phyloP scores from a whole-genome alignment of 495 filamentous ascomycete genomes.

The Penicillium flavigenum region DNA sequence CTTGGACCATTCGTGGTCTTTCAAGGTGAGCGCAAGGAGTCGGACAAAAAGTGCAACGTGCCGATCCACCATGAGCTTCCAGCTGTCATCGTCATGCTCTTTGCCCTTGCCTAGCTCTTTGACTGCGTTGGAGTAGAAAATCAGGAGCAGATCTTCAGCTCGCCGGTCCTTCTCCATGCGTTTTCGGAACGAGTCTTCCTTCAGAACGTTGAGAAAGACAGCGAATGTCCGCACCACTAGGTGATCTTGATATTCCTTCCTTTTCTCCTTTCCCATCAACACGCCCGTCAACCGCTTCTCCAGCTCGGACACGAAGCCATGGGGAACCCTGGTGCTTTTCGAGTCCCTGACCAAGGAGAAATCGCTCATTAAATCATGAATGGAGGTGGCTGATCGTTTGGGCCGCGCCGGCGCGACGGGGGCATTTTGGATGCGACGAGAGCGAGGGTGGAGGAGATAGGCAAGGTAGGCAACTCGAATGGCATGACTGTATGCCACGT shows the following conservation, averaged over 20 bases:
- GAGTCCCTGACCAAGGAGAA: constrained; percentile 73
- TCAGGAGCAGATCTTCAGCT: constrained; percentile 84
- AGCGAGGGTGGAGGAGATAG: constrained; percentile 88
- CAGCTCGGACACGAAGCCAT: constrained; percentile 70
- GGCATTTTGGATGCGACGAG: constrained; percentile 82
- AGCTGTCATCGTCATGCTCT: constrained; percentile 77
- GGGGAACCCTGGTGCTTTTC: constrained; percentile 75
- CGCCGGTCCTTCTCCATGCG: constrained; percentile 90
- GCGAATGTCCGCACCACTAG: constrained; percentile 78
- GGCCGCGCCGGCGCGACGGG: constrained; percentile 59
- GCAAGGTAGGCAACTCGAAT: constrained; percentile 88
- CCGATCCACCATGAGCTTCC: constrained; percentile 90
- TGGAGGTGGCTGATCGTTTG: constrained; percentile 66
- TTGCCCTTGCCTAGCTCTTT: constrained; percentile 85
- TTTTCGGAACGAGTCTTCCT: constrained; percentile 67
- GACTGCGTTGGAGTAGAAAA: constrained; percentile 85
- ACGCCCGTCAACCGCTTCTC: constrained; percentile 68
- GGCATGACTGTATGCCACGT: constrained; percentile 86
- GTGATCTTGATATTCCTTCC: constrained; percentile 74
- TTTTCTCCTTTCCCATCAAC: constrained; percentile 67
- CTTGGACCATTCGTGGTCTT: constrained; percentile 74
- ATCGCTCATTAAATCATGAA: constrained; percentile 70
- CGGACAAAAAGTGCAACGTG: constrained; percentile 95
- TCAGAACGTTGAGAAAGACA: constrained; percentile 74
- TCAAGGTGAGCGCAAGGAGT: constrained; percentile 75